A percentile compares a stretch with the other conserved stretches of the same genome.
Evolutionary conservation across 768 basidiomycete species (phyloP).

Genomic region (Nevesoporus exiguus): DNA sequence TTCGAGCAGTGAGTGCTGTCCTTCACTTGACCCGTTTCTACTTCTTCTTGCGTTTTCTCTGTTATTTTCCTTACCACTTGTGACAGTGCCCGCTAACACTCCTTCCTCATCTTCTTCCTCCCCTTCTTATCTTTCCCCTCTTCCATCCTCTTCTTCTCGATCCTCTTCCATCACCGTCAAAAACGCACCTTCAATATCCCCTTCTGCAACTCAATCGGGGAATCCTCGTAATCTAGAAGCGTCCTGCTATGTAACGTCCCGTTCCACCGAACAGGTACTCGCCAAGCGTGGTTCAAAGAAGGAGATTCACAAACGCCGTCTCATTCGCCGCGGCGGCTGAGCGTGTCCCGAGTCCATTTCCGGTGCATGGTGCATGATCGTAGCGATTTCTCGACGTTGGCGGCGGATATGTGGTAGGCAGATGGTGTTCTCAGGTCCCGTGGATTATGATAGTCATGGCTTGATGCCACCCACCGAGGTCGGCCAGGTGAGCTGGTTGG

Average conservation of each 20-base stretch:
- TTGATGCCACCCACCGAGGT: constrained; percentile 15
- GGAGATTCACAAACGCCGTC: constrained; percentile 24
- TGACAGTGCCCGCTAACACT: constrained; percentile 27
- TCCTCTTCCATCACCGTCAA: not conserved
- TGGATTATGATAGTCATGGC: not conserved
- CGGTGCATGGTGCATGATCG: not conserved
- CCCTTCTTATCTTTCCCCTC: not conserved
- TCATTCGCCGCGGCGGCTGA: constrained; percentile 16
- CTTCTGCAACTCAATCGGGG: constrained; percentile 9
- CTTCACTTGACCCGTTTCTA: not conserved
- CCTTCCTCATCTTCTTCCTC: constrained; percentile 12
- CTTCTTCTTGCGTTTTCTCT: not conserved
- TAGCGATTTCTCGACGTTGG: not conserved
- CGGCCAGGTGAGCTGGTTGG: not conserved
- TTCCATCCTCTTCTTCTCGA: not conserved
- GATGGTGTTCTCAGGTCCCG: not conserved
- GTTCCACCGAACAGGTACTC: constrained; percentile 7
- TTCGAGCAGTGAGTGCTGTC: constrained; percentile 17
- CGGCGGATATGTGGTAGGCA: not conserved
- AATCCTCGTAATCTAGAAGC: constrained; percentile 6
- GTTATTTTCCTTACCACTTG: constrained; percentile 16
- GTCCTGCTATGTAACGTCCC: constrained; percentile 19
- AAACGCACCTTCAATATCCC: not conserved
- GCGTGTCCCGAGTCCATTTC: not conserved
- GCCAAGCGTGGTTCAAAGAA: constrained; percentile 20